These are phyloP conservation scores for Yamadazyma takamatsuzukensis DNA, from an alignment of 805 yeast species.

Conservation along the genomic window DNA sequence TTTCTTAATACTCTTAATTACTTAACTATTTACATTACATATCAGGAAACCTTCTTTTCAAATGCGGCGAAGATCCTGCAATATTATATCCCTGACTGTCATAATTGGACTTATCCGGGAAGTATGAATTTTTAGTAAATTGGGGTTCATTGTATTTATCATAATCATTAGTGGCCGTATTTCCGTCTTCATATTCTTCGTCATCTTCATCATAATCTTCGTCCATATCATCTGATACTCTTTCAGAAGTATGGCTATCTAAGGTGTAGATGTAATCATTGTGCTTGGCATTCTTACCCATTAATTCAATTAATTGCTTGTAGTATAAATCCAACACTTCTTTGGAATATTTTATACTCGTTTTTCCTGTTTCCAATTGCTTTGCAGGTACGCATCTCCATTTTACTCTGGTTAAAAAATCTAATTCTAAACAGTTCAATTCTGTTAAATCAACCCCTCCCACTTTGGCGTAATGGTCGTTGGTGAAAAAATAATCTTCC, in stretches of 20 bases:
- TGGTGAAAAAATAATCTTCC: conserved; percentile 92
- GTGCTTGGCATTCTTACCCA: conserved; percentile 30
- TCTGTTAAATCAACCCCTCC: conserved; percentile 89
- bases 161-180: conserved; percentile 1
- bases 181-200: conserved; percentile 9
- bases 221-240: conserved; percentile 3
- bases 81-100: conserved; percentile 18
- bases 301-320: conserved; percentile 34
- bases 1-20: too few relatives aligned
- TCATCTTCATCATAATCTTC: conserved; percentile 13
- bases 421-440: conserved; percentile 82
- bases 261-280: conserved; percentile 13
- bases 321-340: conserved; percentile 40
- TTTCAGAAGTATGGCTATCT: conserved; percentile 5
- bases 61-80: conserved; percentile 27
- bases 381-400: conserved; percentile 53
- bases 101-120: conserved; percentile 5
- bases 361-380: conserved; percentile 17
- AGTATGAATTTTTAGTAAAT: too few relatives aligned
- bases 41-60: conserved; percentile 23
- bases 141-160: conserved; percentile 2
- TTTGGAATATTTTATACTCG: conserved; percentile 28
- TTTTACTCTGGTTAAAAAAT: conserved; percentile 74
- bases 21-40: too few relatives aligned
- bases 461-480: conserved; percentile 89